Evolutionary conservation across 139 green algal species (phyloP).

Genomic region (Chlamydomonas schloesseri): DNA sequence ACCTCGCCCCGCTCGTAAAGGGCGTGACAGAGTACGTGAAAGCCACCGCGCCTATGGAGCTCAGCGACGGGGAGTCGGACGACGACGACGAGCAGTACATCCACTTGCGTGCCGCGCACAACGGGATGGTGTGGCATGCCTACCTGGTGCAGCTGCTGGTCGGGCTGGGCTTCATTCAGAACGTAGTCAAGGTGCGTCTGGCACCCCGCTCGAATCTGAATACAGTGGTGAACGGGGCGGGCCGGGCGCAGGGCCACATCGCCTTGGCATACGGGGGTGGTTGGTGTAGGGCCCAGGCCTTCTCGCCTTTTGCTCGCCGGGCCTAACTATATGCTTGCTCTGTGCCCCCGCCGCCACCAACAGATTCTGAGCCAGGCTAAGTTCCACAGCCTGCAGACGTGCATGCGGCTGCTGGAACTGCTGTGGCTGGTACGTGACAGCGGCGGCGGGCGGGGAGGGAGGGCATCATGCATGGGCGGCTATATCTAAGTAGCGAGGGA

Average conservation of each 20-base stretch:
- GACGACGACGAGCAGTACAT: neutral
- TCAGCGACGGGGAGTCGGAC: conserved; percentile 25
- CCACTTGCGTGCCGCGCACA: neutral
- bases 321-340: no score
- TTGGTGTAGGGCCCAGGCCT: no score
- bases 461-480: no score
- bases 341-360: no score
- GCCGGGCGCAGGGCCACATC: no score
- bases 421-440: neutral
- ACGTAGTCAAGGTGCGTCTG: conserved; percentile 9
- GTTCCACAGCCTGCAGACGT: neutral
- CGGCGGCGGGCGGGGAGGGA: no score
- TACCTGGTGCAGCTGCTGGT: conserved; percentile 25
- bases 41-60: neutral
- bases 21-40: neutral
- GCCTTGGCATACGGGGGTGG: no score
- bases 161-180: conserved; percentile 8
- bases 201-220: no score
- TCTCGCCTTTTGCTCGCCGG: no score
- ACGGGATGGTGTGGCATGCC: neutral
- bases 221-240: no score
- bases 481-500: no score
- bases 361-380: neutral
- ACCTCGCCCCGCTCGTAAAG: neutral
- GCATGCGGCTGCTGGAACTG: neutral